Conservation (phyloP, 495 filamentous ascomycete species). For the Aspergillus egyptiacus region DNA sequence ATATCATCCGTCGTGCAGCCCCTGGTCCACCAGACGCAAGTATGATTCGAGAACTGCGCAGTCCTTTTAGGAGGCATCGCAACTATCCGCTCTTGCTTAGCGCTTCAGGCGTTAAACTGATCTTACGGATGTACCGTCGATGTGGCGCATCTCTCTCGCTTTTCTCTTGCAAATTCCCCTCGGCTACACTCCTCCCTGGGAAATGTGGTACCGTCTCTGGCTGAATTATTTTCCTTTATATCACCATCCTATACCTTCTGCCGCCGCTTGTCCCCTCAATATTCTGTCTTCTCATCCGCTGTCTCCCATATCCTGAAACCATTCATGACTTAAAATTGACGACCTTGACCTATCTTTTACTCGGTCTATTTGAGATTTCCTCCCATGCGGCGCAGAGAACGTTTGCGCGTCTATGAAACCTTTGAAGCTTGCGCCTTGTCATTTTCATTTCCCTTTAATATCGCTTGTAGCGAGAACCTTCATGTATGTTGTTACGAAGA, state of each 20-base stretch:
- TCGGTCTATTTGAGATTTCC: slow-evolving; percentile 15
- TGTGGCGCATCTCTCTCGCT: slow-evolving; percentile 4
- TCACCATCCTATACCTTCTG: slow-evolving; percentile 1
- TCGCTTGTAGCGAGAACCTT: slow-evolving; percentile 12
- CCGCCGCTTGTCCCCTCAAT: not conserved
- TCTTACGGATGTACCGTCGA: slow-evolving; percentile 8
- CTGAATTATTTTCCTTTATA: not conserved
- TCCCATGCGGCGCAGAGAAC: slow-evolving; percentile 12
- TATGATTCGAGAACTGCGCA: slow-evolving; percentile 24
- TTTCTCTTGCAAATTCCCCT: slow-evolving; percentile 1
- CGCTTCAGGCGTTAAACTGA: slow-evolving; percentile 20
- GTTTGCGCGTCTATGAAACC: slow-evolving; percentile 10
- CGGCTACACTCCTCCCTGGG: not conserved
- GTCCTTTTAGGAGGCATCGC: slow-evolving; percentile 29
- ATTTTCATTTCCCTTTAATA: slow-evolving; percentile 13
- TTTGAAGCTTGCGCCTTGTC: slow-evolving; percentile 11
- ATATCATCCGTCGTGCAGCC: slow-evolving; percentile 48
- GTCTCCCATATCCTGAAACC: slow-evolving; percentile 7
- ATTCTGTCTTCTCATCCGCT: slow-evolving; percentile 2
- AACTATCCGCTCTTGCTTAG: slow-evolving; percentile 17
- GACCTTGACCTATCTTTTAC: slow-evolving; percentile 11
- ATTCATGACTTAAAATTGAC: slow-evolving; percentile 1
- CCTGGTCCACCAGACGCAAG: slow-evolving; percentile 44
- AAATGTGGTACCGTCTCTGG: not conserved
- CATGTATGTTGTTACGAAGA: slow-evolving; percentile 13